These are phyloP conservation scores for Zanthoxylum bungeanum DNA, from an alignment of 345 rosid species.

Conservation along the genomic window DNA sequence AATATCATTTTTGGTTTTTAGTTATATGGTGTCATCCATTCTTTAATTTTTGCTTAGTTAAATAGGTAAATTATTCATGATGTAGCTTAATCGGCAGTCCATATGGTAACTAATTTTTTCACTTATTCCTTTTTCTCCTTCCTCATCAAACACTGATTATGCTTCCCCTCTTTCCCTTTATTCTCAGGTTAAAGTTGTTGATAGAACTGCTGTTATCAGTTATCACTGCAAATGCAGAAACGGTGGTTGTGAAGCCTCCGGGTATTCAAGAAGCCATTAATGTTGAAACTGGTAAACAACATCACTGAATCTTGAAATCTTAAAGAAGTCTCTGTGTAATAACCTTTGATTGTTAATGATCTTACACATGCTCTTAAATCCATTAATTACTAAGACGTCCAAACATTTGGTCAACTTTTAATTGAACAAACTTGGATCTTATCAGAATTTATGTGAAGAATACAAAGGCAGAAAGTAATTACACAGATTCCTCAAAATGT, in stretches of 20 bases:
- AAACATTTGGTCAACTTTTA: background rate
- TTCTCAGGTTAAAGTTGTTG: no score
- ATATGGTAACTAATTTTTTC: background rate
- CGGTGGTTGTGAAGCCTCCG: slow-evolving; percentile 60
- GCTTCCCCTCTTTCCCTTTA: background rate
- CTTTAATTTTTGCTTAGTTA: background rate
- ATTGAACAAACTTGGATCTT: background rate
- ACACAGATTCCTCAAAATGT: background rate
- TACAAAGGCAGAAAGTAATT: background rate
- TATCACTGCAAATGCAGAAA: no score
- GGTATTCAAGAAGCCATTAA: slow-evolving; percentile 86
- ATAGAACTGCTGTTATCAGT: no score
- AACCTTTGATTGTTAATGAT: background rate
- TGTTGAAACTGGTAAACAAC: slow-evolving; percentile 55
- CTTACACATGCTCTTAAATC: background rate
- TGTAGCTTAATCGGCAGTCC: background rate
- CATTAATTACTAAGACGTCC: background rate
- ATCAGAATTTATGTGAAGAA: background rate
- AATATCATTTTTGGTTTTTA: background rate
- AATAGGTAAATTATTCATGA: background rate
- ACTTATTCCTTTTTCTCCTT: background rate
- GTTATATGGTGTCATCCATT: background rate
- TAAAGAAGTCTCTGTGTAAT: background rate
- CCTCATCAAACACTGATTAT: background rate
- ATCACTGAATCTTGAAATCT: slow-evolving; percentile 1